Evolutionary conservation across 805 yeast genomes (phyloP), one percentile per base, ranked within the genome.

Genomic region (Hanseniaspora opuntiae): DNA sequence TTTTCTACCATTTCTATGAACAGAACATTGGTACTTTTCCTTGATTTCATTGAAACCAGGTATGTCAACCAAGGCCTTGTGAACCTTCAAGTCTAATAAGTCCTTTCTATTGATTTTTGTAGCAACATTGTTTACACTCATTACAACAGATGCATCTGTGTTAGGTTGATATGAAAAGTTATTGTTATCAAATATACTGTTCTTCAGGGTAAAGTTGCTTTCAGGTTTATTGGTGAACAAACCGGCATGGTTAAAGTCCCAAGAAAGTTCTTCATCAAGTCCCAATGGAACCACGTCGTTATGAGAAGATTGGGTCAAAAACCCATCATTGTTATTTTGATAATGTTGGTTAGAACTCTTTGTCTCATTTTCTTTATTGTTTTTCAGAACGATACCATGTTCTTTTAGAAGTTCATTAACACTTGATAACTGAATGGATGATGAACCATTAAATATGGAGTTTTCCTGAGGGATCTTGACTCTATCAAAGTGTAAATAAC

Each of bases 401-500:
- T 50, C 47, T 44, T 33, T 50, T 44, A 50, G 28, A 17, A 50
- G 20, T 5, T 30, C 45, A 19, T 36, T 42, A 12, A 50, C 53
- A 28, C 47, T 50, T 7, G 53, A 50, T 16, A 42, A 35, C 14
- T 42, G 47, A n/a, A 50, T 50, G 5, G 47, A 42, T 8, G 53
- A 42, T 6, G 32, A 24, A 20, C 45, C 47, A 36, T 50, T 50
- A 14, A 50, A 50, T 4, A 50, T 44, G 19, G 39, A 39, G 38
- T 45, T 54, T 37, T 48, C 50, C 30, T 54, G 52, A 10, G 56
- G 56, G 33, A 54, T 49, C 11, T 49, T 35, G 20, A 44, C 56
- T 25, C 52, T 54, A 22, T 54, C 56, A 45, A 54, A 54, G 14
- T 54, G 56, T 28, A 54, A 33, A 20, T 54, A 54, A 25, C 56